Conservation (phyloP, 129 eudicot genomes). For the Helichrysum umbraculigerum region DNA sequence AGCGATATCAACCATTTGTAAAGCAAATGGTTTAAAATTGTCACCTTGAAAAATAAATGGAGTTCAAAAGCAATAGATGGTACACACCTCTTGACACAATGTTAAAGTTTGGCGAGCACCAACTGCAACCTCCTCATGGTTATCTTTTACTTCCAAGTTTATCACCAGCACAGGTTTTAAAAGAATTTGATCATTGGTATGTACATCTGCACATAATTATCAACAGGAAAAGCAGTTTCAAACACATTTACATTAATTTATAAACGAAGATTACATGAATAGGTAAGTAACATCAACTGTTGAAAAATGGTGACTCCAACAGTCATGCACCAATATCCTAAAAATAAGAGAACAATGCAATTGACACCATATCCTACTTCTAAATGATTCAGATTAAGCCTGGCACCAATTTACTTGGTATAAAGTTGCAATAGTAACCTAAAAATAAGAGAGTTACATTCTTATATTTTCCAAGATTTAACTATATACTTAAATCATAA, state of each 20-base stretch:
- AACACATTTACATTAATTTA: too few relatives aligned
- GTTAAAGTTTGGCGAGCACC: conserved; percentile 77
- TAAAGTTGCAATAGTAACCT: too few relatives aligned
- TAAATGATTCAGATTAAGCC: too few relatives aligned
- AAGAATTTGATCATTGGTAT: conserved; percentile 65
- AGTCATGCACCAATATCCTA: too few relatives aligned
- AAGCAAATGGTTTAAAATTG: neutral
- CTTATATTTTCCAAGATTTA: too few relatives aligned
- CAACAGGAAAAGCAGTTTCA: neutral
- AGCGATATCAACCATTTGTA: neutral
- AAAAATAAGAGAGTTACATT: too few relatives aligned
- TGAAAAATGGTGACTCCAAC: too few relatives aligned
- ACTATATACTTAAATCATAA: too few relatives aligned
- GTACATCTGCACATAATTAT: conserved; percentile 57
- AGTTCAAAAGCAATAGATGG: neutral
- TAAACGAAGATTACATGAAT: neutral
- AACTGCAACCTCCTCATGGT: conserved; percentile 87
- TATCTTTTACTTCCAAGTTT: conserved; percentile 90
- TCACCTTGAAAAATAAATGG: neutral
- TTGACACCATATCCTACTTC: too few relatives aligned
- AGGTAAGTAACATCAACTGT: neutral
- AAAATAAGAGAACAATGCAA: too few relatives aligned
- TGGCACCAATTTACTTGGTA: too few relatives aligned
- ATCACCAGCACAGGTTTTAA: conserved; percentile 72
- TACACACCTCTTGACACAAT: conserved; percentile 74